Base-by-base conservation (phyloP, 495 filamentous ascomycete genomes). In the Penicillium longicatenatum region DNA sequence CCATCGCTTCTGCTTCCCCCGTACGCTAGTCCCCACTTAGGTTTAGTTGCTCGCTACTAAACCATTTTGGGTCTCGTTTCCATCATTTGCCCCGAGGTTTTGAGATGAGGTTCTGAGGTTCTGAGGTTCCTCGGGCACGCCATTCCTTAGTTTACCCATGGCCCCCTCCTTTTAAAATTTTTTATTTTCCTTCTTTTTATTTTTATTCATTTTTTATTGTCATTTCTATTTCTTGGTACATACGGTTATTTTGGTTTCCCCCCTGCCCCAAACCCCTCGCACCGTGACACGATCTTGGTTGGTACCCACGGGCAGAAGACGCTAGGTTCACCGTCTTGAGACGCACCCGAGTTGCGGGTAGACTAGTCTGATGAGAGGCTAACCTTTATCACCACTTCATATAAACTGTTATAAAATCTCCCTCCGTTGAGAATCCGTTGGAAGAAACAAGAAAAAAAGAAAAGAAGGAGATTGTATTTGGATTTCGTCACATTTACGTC, bases 331-430 rank as follows among this genome's bases (percentile, higher is more conserved):
- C 68, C 7, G 49, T 61, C 59, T 20, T 53, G 43, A 50, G 61
- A 48, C 24, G 45, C 45, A 64, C 71, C 66, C 68, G 63, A 66
- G 65, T 68, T 65, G 71, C 74, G 74, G 74, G 74, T 75, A 77
- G 74, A 74, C 74, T 74, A 77, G 71, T 65, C 62, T 65, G 62
- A 60, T 54, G 52, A 50, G 63, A 66, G 68, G 72, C 74, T 76
- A 68, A 63, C 49, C 64, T 67, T 67, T 59, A 58, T 52, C 45
- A 58, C 51, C 33, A 39, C 45, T 26, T 49, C 41, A 41, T 35
- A 35, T n/a, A n/a, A n/a, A n/a, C n/a, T n/a, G n/a, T n/a, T n/a
- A n/a, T n/a, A n/a, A n/a, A n/a, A n/a, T n/a, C n/a, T 35, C 8
- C 9, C 12, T 4, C 9, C 12, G 31, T 14, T 14, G 12, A 35